phyloP scores from a whole-genome alignment of 192 early-diverging fungal genomes.

The Coemansia sp. region DNA sequence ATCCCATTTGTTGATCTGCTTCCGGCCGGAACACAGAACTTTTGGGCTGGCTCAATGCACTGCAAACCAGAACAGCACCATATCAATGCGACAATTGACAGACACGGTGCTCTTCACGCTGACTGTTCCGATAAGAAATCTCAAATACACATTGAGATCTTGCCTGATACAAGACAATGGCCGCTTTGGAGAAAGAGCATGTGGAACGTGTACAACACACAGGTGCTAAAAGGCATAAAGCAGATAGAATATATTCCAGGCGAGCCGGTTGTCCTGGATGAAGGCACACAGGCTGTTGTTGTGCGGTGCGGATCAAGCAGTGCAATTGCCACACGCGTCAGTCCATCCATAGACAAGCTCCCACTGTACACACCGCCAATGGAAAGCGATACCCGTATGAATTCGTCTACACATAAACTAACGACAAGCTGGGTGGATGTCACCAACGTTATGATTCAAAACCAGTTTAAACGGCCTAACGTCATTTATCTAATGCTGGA shows the following conservation, averaged over 20 bases:
- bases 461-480: slow-evolving; percentile 37
- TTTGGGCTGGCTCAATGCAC: slow-evolving; percentile 57
- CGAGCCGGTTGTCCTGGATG: slow-evolving; percentile 29
- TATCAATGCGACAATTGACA: slow-evolving; percentile 47
- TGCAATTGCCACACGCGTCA: slow-evolving; percentile 38
- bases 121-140: slow-evolving; percentile 8
- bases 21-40: slow-evolving; percentile 58
- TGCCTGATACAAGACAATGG: slow-evolving; percentile 58
- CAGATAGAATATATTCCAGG: slow-evolving; percentile 22
- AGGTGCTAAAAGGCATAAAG: slow-evolving; percentile 30
- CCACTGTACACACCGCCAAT: slow-evolving; percentile 14
- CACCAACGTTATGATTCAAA: neutral
- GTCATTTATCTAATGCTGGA: slow-evolving; percentile 58
- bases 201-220: slow-evolving; percentile 51
- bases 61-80: slow-evolving; percentile 25
- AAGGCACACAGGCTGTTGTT: slow-evolving; percentile 51
- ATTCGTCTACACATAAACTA: neutral
- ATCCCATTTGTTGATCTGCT: slow-evolving; percentile 57
- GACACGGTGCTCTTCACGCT: slow-evolving; percentile 43
- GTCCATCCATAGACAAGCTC: slow-evolving; percentile 20
- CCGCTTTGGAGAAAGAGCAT: slow-evolving; percentile 50
- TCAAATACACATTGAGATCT: slow-evolving; percentile 40
- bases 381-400: slow-evolving; percentile 32
- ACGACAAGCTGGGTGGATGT: neutral
- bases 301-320: slow-evolving; percentile 50